phyloP scores from a whole-genome alignment of 2,329 filamentous ascomycete species.

The Trichophyton mentagrophytes region DNA sequence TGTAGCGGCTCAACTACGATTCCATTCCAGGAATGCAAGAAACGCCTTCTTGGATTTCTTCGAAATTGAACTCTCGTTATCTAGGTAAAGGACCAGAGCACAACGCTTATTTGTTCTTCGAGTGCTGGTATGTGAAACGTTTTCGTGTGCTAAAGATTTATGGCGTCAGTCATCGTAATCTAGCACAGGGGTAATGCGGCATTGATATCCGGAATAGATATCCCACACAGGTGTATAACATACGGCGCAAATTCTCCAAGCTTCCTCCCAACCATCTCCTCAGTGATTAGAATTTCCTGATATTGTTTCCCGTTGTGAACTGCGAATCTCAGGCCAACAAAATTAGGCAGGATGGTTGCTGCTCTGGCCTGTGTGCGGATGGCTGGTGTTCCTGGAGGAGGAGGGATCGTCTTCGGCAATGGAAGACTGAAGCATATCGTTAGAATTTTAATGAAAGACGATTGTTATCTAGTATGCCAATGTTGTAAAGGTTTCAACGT shows the following conservation, averaged over 20 bases:
- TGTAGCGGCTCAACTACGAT: neutral
- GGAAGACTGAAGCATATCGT: constrained; percentile 21
- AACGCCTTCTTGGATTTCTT: neutral
- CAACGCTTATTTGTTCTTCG: constrained; percentile 43
- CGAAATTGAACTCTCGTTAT: neutral
- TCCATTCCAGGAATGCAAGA: neutral
- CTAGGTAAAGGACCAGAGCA: too few species aligned
- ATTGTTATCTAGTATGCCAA: neutral
- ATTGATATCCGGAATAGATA: neutral
- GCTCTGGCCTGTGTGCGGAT: constrained; percentile 78
- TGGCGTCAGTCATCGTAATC: neutral
- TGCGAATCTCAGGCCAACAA: constrained; percentile 79
- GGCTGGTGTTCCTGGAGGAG: constrained; percentile 53
- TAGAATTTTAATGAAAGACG: neutral
- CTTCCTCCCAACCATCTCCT: constrained; percentile 95
- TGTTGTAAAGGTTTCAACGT: constrained; percentile 26
- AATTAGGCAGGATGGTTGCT: constrained; percentile 83
- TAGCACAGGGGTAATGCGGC: neutral
- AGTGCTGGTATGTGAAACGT: constrained; percentile 54
- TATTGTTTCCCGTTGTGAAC: constrained; percentile 88
- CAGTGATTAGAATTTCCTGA: constrained; percentile 68
- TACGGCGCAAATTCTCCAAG: constrained; percentile 84
- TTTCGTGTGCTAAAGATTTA: constrained; percentile 47
- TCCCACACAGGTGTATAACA: constrained; percentile 27
- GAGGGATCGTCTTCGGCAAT: constrained; percentile 30